Evolutionary conservation across 805 yeast genomes (phyloP).

Genomic region (Candida anglica): DNA sequence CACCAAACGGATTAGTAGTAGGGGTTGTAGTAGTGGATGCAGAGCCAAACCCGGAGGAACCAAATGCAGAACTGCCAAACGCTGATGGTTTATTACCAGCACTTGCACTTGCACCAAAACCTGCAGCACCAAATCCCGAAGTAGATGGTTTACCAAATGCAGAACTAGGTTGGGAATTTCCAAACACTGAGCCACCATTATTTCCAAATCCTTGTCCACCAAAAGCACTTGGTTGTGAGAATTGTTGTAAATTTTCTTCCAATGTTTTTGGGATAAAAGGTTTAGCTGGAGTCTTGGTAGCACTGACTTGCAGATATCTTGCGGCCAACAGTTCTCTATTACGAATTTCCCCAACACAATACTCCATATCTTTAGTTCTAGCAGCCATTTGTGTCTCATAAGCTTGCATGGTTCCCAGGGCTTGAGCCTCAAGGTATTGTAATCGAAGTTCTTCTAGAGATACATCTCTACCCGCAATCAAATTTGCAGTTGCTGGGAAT

Average conservation of each 20-base stretch:
- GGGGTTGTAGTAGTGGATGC: not conserved
- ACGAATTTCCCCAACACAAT: constrained; percentile 33
- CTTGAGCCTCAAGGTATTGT: constrained; percentile 40
- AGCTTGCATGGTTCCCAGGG: constrained; percentile 28
- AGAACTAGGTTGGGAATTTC: constrained; percentile 5
- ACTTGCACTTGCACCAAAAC: constrained; percentile 4
- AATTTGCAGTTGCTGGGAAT: constrained; percentile 43
- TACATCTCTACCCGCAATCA: constrained; percentile 49
- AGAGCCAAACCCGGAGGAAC: constrained; percentile 7
- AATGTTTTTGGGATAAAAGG: constrained; percentile 26
- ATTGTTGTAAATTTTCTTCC: constrained; percentile 23
- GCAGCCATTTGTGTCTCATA: constrained; percentile 38
- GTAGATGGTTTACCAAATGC: constrained; percentile 6
- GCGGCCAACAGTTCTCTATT: constrained; percentile 49
- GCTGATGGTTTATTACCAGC: constrained; percentile 6
- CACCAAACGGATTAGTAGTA: not conserved
- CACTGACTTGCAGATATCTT: constrained; percentile 49
- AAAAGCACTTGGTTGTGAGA: constrained; percentile 10
- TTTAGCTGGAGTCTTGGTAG: constrained; percentile 23
- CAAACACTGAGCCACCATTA: constrained; percentile 6
- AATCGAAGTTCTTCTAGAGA: constrained; percentile 52
- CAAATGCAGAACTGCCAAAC: constrained; percentile 14
- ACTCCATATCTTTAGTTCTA: constrained; percentile 45
- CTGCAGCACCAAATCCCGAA: constrained; percentile 3
- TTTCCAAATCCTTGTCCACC: constrained; percentile 6